phyloP scores from a whole-genome alignment of 441 rosid species.

The Populus hybrid region DNA sequence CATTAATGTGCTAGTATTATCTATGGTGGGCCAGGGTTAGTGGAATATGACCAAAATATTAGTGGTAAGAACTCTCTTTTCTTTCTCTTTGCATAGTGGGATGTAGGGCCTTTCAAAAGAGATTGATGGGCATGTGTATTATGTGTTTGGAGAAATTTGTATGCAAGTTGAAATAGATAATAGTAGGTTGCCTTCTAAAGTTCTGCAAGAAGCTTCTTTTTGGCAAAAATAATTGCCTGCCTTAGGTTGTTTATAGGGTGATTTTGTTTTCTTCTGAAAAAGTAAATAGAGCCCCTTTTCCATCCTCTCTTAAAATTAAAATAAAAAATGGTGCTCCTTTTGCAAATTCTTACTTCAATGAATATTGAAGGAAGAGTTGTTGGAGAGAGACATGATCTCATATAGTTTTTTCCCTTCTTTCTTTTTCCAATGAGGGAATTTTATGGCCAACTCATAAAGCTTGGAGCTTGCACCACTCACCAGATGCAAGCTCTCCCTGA shows the following conservation, averaged over 20 bases:
- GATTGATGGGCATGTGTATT: constrained; percentile 27
- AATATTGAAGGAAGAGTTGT: background rate
- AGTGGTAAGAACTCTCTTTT: constrained; percentile 25
- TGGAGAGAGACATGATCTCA: background rate
- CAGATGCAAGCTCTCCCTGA: too few species aligned
- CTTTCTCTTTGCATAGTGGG: constrained; percentile 33
- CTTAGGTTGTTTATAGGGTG: constrained; percentile 13
- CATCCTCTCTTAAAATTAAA: background rate
- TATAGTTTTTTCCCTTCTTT: background rate
- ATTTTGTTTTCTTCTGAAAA: constrained; percentile 19
- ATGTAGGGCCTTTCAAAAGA: constrained; percentile 40
- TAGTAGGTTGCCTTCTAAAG: constrained; percentile 18
- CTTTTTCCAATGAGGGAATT: background rate
- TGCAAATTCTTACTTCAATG: background rate
- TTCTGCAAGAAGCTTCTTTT: constrained; percentile 16
- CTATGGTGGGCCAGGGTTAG: constrained; percentile 28
- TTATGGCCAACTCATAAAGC: too few species aligned
- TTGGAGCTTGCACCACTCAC: too few species aligned
- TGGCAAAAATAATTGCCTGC: constrained; percentile 1
- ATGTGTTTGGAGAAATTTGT: constrained; percentile 29
- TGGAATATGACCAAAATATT: constrained; percentile 43
- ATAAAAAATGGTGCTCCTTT: too few species aligned
- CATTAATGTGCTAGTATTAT: constrained; percentile 21
- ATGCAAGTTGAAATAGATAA: constrained; percentile 30
- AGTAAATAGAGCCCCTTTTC: constrained; percentile 1